Evolutionary conservation across 345 rosid genomes (phyloP).

Genomic region (Raphanus sativus): DNA sequence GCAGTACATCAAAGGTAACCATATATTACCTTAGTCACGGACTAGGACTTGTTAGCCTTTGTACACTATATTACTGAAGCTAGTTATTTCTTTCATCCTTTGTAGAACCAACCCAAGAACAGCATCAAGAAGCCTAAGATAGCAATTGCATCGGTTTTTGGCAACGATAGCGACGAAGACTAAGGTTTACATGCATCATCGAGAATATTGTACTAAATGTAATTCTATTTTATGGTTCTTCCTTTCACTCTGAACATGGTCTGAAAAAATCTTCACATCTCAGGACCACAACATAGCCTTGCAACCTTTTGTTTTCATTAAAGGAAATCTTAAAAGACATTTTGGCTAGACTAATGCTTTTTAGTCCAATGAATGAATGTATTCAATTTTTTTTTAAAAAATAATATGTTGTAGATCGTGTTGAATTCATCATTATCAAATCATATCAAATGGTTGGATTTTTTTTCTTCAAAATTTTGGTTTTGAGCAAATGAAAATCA

Average conservation of each 20-base stretch:
- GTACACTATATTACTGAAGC: neutral
- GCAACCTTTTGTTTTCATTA: neutral
- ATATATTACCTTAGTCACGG: neutral
- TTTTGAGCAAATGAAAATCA: neutral
- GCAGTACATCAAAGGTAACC: conserved; percentile 65
- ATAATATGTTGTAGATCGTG: no score
- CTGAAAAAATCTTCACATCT: neutral
- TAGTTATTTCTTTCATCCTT: neutral
- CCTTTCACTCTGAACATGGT: neutral
- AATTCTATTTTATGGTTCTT: neutral
- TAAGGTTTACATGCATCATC: neutral
- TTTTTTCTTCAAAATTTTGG: neutral
- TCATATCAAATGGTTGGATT: no score
- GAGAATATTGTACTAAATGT: neutral
- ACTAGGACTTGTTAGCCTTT: neutral
- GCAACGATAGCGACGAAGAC: conserved; percentile 81
- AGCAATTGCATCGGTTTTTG: conserved; percentile 68
- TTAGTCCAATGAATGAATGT: no score
- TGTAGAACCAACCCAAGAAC: conserved; percentile 51
- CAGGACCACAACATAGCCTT: neutral
- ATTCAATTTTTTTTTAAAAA: no score
- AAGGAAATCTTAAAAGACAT: neutral
- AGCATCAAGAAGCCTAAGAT: conserved; percentile 66
- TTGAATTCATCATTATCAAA: no score
- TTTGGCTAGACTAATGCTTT: no score